Percentiles rank a stretch among this genome's conserved stretches.
These are phyloP conservation scores for Sugiyamaella neomexicana DNA, from an alignment of 1,139 yeast species.

Conservation along the genomic window DNA sequence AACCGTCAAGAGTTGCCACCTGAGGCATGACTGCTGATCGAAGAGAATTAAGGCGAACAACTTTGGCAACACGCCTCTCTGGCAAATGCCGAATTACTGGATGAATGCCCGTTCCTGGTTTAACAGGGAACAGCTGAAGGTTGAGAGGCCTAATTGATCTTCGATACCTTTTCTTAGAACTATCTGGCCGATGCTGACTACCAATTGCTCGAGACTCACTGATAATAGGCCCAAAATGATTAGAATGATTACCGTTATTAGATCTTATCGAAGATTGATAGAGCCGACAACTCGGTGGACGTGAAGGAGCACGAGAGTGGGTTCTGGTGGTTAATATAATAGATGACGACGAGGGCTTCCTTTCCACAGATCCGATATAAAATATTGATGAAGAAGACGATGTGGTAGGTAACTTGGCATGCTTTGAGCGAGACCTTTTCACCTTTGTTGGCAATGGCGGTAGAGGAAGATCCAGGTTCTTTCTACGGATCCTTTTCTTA, in stretches of 20 bases:
- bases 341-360: constrained; percentile 3
- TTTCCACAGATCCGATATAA: constrained; percentile 5
- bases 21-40: constrained; percentile 11
- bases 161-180: neutral
- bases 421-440: neutral
- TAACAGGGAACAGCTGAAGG: constrained; percentile 2
- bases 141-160: constrained; percentile 8
- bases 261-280: neutral
- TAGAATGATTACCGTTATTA: neutral
- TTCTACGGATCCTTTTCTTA: neutral
- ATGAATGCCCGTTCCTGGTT: neutral
- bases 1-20: constrained; percentile 17
- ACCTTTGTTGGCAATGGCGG: constrained; percentile 14
- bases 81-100: constrained; percentile 9
- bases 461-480: constrained; percentile 7
- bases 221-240: neutral
- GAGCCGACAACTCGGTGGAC: neutral
- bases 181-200: neutral
- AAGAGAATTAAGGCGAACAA: constrained; percentile 11
- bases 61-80: constrained; percentile 8
- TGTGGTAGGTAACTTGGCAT: neutral
- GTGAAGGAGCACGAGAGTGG: constrained; percentile 1
- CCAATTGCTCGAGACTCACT: neutral
- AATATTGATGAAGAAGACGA: neutral
- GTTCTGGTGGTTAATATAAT: neutral